Evolutionary conservation across 2,329 filamentous ascomycete genomes (phyloP).

Genomic region (Diaporthe helianthi): DNA sequence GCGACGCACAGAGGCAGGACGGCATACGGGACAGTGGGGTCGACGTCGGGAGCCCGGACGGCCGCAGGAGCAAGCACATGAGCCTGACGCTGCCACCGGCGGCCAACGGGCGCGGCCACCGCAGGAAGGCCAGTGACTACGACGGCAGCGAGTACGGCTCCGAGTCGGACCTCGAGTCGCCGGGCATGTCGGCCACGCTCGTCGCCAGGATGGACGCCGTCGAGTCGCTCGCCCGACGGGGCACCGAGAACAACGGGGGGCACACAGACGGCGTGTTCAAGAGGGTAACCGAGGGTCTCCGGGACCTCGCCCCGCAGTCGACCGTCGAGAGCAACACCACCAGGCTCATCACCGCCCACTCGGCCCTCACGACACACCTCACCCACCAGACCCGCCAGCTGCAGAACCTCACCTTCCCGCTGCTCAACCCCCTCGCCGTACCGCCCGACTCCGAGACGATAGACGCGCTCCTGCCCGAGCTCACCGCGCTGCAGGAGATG

Average conservation of each 20-base stretch:
- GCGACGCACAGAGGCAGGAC: conserved; percentile 38
- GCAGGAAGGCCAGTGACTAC: conserved; percentile 64
- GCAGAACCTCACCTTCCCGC: conserved; percentile 73
- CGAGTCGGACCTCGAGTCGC: conserved; percentile 72
- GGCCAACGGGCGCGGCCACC: conserved; percentile 54
- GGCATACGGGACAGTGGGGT: conserved; percentile 51
- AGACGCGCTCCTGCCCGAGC: conserved; percentile 72
- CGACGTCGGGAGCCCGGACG: conserved; percentile 47
- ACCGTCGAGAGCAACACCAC: conserved; percentile 75
- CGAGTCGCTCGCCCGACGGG: conserved; percentile 71
- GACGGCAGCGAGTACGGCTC: conserved; percentile 79
- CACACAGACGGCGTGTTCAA: conserved; percentile 71
- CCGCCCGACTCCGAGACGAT: conserved; percentile 70
- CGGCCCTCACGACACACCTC: conserved; percentile 76
- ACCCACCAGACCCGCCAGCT: conserved; percentile 77
- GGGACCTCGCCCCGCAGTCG: conserved; percentile 76
- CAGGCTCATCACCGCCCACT: conserved; percentile 76
- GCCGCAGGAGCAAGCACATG: conserved; percentile 42
- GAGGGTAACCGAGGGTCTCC: conserved; percentile 72
- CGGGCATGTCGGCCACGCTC: conserved; percentile 71
- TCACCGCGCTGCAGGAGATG: conserved; percentile 68
- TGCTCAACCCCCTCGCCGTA: conserved; percentile 73
- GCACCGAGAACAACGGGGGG: conserved; percentile 71
- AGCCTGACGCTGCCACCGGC: conserved; percentile 54
- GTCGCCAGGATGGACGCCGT: conserved; percentile 75